Conservation (phyloP, 208 protist genomes). For the Leptomonas pyrrhocoris region DNA sequence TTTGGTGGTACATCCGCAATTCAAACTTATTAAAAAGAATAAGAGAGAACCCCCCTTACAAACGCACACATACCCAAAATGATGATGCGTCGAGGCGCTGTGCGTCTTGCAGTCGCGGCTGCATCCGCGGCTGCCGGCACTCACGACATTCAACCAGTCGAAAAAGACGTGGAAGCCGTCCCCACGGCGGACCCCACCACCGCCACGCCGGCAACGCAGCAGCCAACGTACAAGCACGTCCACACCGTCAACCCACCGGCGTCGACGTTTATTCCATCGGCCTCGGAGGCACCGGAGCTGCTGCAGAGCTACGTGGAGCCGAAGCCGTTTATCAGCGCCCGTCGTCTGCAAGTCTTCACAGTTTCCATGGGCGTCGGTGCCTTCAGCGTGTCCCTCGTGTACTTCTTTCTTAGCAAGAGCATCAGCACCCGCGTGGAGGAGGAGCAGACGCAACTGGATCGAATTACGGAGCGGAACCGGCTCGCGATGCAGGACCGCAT, state of each 20-base stretch:
- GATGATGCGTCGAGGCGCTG: conserved; percentile 25
- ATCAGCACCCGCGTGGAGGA: conserved; percentile 64
- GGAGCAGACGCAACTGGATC: conserved; percentile 57
- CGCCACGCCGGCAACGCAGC: not conserved
- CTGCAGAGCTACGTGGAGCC: conserved; percentile 80
- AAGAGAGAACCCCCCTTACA: too few species aligned
- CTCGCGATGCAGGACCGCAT: conserved; percentile 48
- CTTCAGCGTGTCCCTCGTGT: conserved; percentile 53
- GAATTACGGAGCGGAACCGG: conserved; percentile 51
- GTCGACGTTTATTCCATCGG: conserved; percentile 41
- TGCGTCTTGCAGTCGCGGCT: conserved; percentile 11
- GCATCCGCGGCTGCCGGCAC: conserved; percentile 6
- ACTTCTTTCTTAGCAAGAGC: conserved; percentile 77
- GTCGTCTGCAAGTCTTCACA: conserved; percentile 67
- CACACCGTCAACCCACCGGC: conserved; percentile 23
- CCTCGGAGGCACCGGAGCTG: conserved; percentile 70
- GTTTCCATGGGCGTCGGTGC: conserved; percentile 70
- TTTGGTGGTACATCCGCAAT: not conserved
- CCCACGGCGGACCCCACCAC: not conserved
- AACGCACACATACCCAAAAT: not conserved
- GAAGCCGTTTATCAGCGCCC: conserved; percentile 78
- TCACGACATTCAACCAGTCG: not conserved
- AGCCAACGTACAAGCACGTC: conserved; percentile 21
- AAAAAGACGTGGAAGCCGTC: not conserved
- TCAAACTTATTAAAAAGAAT: too few species aligned